Evolutionary conservation across 352 stramenopile genomes (phyloP), one percentile per base, ranked within the genome.

Genomic region (Globisporangium echinulatum): DNA sequence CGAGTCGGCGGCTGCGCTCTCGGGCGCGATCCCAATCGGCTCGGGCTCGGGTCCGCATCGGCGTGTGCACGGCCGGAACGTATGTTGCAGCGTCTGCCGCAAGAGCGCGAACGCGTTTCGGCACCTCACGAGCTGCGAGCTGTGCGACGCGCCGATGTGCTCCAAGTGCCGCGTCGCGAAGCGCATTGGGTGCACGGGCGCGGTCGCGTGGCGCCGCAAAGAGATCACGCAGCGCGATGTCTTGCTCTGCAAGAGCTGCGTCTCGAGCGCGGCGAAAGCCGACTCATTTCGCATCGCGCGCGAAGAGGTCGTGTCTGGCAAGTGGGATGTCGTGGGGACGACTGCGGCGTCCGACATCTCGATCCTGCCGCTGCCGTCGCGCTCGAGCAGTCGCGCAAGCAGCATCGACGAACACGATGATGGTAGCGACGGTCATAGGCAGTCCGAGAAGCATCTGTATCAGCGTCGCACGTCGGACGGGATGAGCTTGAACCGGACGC

Each of bases 61-160:
- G 8, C 64, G 69, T n/a, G 54, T 56, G 49, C 70, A 71, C 49
- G 68, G 68, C 39, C 51, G 36, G 52, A 67, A 40, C 15, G 58
- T 44, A 0, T 62, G 63, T 19, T 64, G 58, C 13, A 44, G 14
- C 7, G 58, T 64, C 19, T 64, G 58, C 6, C 51, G 58, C 6
- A 64, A 59, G 52, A 64, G 43, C 38, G 42, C 52, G 17, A 56
- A 56, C 19, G 9, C 38, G 39, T 60, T 65, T 9, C 52, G 54
- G 3, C 52, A 56, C 52, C 44, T 64, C 19, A 14, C 17, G 14
- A 58, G 25, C 5, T 64, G 58, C 46, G 47, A 64, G n/a, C 37
- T 64, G 51, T 64, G 58, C 33, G 17, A 47, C 8, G 40, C 13
- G 0, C 52, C 58, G 7, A 54, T 59, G 58, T 64, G 58, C 42